These are phyloP conservation scores for Melastoma candidum DNA, from an alignment of 441 rosid species.

Conservation along the genomic window DNA sequence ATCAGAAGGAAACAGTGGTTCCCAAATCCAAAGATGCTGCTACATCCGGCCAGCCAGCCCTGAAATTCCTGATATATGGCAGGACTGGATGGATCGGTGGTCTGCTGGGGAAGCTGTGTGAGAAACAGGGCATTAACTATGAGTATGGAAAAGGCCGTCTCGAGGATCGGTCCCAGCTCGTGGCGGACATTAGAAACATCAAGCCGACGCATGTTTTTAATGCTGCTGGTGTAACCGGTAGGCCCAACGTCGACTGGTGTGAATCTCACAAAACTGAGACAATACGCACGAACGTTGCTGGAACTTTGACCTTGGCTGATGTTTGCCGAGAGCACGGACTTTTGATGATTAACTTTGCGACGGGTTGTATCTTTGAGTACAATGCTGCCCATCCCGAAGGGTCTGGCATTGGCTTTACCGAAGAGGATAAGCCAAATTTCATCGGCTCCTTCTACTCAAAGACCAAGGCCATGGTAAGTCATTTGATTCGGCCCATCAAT, in stretches of 20 bases:
- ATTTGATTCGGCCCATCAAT: not conserved
- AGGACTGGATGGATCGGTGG: conserved; percentile 95
- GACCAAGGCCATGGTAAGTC: conserved; percentile 76
- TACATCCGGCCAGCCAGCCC: conserved; percentile 34
- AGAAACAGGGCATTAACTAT: conserved; percentile 61
- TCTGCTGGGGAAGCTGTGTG: conserved; percentile 63
- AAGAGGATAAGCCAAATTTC: conserved; percentile 83
- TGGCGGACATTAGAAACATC: conserved; percentile 52
- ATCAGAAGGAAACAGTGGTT: conserved; percentile 64
- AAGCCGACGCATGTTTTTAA: conserved; percentile 85
- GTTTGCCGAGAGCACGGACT: conserved; percentile 74
- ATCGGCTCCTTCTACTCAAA: conserved; percentile 79
- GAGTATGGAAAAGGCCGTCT: conserved; percentile 86
- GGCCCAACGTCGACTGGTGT: conserved; percentile 97
- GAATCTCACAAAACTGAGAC: conserved; percentile 86
- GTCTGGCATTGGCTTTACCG: conserved; percentile 76
- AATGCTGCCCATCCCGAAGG: conserved; percentile 70
- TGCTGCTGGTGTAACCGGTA: conserved; percentile 90
- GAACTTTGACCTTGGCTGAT: conserved; percentile 82
- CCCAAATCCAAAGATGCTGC: conserved; percentile 34
- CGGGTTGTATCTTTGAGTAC: conserved; percentile 91
- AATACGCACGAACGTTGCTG: conserved; percentile 68
- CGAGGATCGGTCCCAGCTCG: conserved; percentile 54
- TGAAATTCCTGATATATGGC: conserved; percentile 84
- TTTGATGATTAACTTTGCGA: conserved; percentile 74